phyloP scores from a whole-genome alignment of 108 stramenopile species.

The Epithemia pelagica region DNA sequence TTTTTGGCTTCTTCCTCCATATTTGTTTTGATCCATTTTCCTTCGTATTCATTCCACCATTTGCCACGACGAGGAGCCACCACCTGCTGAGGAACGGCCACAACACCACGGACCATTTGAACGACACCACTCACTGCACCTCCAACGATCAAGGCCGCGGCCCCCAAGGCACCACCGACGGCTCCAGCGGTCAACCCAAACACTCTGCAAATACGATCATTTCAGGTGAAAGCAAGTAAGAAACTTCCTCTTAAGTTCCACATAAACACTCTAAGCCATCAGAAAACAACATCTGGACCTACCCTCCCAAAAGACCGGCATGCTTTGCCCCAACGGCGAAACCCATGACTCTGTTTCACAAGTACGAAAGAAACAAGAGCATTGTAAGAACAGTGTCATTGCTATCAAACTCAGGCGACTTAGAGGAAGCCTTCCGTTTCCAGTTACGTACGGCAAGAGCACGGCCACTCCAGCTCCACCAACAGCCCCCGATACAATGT shows the following conservation, averaged over 20 bases:
- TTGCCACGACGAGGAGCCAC: slow-evolving; percentile 60
- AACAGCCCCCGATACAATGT: slow-evolving; percentile 57
- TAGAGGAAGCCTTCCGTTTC: too few species aligned
- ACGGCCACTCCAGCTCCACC: slow-evolving; percentile 68
- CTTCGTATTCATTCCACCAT: slow-evolving; percentile 79
- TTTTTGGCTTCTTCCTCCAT: slow-evolving; percentile 11
- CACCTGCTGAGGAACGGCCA: slow-evolving; percentile 46
- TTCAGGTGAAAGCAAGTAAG: too few species aligned
- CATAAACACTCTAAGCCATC: too few species aligned
- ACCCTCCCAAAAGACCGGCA: slow-evolving; percentile 6
- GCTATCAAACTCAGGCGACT: too few species aligned
- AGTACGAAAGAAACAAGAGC: background rate
- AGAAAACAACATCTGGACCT: too few species aligned
- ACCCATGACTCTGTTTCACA: background rate
- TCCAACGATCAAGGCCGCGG: slow-evolving; percentile 32
- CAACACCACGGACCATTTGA: slow-evolving; percentile 58
- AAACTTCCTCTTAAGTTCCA: too few species aligned
- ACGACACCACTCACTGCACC: slow-evolving; percentile 40
- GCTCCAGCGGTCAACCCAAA: slow-evolving; percentile 37
- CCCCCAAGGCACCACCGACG: slow-evolving; percentile 45
- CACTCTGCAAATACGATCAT: background rate
- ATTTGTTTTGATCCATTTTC: slow-evolving; percentile 17
- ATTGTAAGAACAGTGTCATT: too few species aligned
- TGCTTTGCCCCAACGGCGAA: slow-evolving; percentile 13
- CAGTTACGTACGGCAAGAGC: slow-evolving; percentile 37